Evolutionary conservation across 352 stramenopile genomes (phyloP).

Genomic region (Blastocystis sp.): DNA sequence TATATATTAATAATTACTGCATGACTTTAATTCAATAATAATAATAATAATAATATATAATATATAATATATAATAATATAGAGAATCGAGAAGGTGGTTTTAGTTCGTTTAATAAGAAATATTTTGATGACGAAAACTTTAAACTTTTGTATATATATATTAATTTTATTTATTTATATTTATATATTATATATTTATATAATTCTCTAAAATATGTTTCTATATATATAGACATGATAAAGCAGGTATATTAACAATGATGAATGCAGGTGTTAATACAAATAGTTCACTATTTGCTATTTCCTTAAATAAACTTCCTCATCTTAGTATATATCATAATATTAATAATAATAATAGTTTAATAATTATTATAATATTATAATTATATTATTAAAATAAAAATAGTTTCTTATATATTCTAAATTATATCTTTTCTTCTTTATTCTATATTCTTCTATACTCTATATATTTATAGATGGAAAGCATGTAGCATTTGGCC

Average conservation of each 20-base stretch:
- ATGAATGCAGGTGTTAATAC: conserved; percentile 28
- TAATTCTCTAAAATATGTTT: no score
- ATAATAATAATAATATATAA: no score
- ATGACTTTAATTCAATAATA: no score
- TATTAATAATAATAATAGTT: no score
- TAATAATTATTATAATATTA: no score
- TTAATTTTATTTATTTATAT: conserved; percentile 37
- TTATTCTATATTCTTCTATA: not conserved
- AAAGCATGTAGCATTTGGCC: conserved; percentile 30
- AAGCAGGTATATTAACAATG: conserved; percentile 31
- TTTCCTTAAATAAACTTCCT: conserved; percentile 19
- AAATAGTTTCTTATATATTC: no score
- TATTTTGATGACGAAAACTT: conserved; percentile 39
- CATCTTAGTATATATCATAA: conserved; percentile 18
- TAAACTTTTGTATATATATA: no score
- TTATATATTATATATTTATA: not conserved
- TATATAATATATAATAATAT: no score
- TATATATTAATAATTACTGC: no score
- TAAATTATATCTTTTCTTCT: no score
- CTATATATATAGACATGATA: conserved; percentile 27
- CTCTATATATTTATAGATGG: conserved; percentile 13
- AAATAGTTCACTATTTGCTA: conserved; percentile 32
- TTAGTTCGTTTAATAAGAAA: conserved; percentile 12
- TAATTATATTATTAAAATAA: no score
- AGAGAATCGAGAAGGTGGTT: conserved; percentile 35